Evolutionary conservation across 208 protist genomes (phyloP), one percentile per base, ranked within the genome.

Genomic region (Crithidia thermophila): DNA sequence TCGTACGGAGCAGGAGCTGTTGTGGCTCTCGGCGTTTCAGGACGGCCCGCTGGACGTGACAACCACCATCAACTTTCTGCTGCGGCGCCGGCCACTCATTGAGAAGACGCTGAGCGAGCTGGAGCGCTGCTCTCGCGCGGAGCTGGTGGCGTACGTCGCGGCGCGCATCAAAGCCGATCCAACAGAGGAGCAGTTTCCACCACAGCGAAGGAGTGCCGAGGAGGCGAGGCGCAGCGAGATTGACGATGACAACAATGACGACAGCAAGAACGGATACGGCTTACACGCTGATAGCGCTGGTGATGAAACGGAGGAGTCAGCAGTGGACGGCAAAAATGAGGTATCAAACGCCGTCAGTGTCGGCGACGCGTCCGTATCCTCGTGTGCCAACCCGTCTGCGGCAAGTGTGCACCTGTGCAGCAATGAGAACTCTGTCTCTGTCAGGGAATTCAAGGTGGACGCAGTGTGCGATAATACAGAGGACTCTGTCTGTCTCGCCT

Each of bases 21-120:
- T 87, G 31, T 92, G 85, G 85, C 84, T 94, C 28, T 84, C 81
- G 7, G 81, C 81, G 31, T 77, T 94, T 14, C 85, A 94, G 36
- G 75, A 90, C n/a, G 75, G 57, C 16, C 84, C 85, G 20, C 69
- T 92, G 2, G 88, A 92, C 42, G 57, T 82, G 21, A 57, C 40
- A 18, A 73, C 61, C 0, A 57, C 65, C 8, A 51, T 81, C 20
- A 51, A 68, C 46, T 94, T 90, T 63, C 11, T 65, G 4, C 40
- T 55, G 40, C 59, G 81, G 16, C 81, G 85, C 5, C 82, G 80
- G 6, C 59, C 56, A 1, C 42, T 82, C 20, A 75, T 91, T 27
- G 85, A 82, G 50, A 67, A 66, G 16, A 73, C 71, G 2, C 63
- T 94, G 30, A 36, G 57, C 3, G 80, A 81, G 64, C 74, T 94